These are phyloP conservation scores for Litchi chinensis DNA, from an alignment of 345 rosid species.

Conservation along the genomic window DNA sequence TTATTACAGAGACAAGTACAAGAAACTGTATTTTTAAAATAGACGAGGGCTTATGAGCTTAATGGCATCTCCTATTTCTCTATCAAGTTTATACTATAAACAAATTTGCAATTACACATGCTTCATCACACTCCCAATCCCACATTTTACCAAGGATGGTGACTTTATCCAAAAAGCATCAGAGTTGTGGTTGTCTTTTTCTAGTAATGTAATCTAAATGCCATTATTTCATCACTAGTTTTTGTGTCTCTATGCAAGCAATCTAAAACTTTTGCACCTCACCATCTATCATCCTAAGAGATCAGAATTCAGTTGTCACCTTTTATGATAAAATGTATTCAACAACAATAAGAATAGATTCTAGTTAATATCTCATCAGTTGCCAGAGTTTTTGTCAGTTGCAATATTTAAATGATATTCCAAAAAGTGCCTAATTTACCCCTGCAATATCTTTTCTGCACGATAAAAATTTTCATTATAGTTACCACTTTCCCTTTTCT, in stretches of 20 bases:
- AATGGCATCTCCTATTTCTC: neutral
- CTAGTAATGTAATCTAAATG: neutral
- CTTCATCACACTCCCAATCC: neutral
- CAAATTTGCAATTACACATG: neutral
- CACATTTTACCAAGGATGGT: neutral
- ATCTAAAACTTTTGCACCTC: neutral
- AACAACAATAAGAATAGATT: neutral
- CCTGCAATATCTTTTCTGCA: neutral
- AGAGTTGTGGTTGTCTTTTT: neutral
- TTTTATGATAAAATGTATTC: neutral
- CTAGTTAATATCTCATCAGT: neutral
- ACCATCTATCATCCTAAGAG: neutral
- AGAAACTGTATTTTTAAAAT: too few species aligned
- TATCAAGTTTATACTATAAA: neutral
- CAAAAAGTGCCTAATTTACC: neutral
- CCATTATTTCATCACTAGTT: neutral
- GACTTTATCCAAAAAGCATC: neutral
- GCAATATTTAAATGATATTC: neutral
- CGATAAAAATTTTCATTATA: neutral
- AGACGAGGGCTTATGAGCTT: neutral
- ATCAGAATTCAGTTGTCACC: neutral
- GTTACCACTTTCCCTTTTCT: neutral
- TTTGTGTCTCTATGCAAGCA: neutral
- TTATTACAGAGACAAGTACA: neutral
- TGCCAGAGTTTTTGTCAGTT: neutral